Evolutionary conservation across 129 eudicot genomes (phyloP).

Genomic region (Mikania micrantha): DNA sequence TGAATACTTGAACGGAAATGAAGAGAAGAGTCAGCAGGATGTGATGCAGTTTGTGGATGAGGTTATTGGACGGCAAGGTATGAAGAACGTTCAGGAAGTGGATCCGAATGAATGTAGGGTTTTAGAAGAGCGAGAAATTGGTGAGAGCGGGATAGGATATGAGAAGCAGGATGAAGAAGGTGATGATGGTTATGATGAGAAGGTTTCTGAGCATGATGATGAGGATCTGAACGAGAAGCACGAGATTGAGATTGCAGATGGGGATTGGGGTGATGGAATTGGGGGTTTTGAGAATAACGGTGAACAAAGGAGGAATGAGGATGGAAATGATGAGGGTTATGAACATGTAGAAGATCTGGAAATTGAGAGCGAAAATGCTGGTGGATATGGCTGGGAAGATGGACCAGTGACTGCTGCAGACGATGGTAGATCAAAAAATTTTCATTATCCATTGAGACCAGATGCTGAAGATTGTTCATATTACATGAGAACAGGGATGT

Average conservation of each 20-base stretch:
- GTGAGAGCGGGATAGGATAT: constrained; percentile 14
- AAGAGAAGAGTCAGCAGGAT: background rate
- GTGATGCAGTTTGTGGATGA: constrained; percentile 8
- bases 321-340: constrained; percentile 7
- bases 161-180: constrained; percentile 12
- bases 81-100: constrained; percentile 1
- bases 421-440: constrained; percentile 28
- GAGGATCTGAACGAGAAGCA: constrained; percentile 4
- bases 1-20: background rate
- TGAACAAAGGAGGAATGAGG: constrained; percentile 10
- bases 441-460: constrained; percentile 66
- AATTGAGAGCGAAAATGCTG: constrained; percentile 12
- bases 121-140: constrained; percentile 16
- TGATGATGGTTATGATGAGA: constrained; percentile 8
- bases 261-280: constrained; percentile 6
- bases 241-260: constrained; percentile 6
- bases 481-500: constrained; percentile 68
- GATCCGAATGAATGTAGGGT: constrained; percentile 20
- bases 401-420: constrained; percentile 16
- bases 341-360: constrained; percentile 22
- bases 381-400: constrained; percentile 5
- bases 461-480: constrained; percentile 78
- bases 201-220: background rate
- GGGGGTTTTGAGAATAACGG: constrained; percentile 10
- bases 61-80: background rate